Evolutionary conservation across 2,329 filamentous ascomycete species (phyloP), one percentile per base, ranked within the genome.

Genomic region (Cercospora sesami): DNA sequence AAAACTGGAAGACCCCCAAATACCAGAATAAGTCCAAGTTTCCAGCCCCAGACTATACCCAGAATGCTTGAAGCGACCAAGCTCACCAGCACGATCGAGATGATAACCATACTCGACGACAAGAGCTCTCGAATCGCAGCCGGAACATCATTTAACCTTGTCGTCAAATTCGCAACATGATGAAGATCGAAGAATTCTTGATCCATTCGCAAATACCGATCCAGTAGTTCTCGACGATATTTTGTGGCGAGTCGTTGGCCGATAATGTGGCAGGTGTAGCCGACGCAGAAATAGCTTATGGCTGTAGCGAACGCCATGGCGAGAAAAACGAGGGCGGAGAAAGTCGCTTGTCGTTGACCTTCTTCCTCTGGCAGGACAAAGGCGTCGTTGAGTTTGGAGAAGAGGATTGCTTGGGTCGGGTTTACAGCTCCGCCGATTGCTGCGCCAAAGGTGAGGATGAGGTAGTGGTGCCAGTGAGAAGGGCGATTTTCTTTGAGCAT

Each of bases 101-200:
- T 53, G 2, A 53, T 23, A 3, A 53, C 21, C 48, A 53, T 53
- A 16, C 48, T 53, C 18, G 48, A 53, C 12, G 55, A 58, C 26
- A 58, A 5, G 2, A 58, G 7, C 28, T 58, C 55, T 7, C 10
- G 55, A n/a, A 33, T 33, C 9, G 55, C 55, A 3, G 55, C 26
- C 4, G 55, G 55, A 5, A 58, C 55, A n/a, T 30, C 26, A 31
- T 30, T 31, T 6, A 80, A 82, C 3, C 83, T 4, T 80, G 5
- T 96, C 86, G 74, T 94, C 83, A 76, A 55, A 80, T 77, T 18
- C 79, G 75, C 33, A 80, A 79, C 83, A 81, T 65, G 79, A 81
- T 66, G 79, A 80, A 31, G 83, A 78, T 97, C 94, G 63, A 96
- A 97, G 79, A 93, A 97, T 33, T 88, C 83, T 67, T 97, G 93